Evolutionary conservation across 179 eudicot species (phyloP), one percentile per base, ranked within the genome.

Genomic region (Nepenthes alata): DNA sequence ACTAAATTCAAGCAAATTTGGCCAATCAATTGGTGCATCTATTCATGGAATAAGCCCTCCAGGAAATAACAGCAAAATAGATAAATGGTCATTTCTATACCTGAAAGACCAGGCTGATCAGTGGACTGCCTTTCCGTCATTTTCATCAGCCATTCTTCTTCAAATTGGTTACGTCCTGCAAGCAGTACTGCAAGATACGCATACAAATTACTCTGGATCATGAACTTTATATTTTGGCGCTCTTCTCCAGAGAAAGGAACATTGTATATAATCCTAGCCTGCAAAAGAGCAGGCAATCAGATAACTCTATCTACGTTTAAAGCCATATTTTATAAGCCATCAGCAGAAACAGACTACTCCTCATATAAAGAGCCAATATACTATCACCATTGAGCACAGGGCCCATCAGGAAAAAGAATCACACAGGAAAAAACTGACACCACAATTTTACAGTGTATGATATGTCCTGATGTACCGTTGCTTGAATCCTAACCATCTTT

Each of bases 121-220:
- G 57, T 15, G 37, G 66, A 69, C 51, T 62, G 71, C 57, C 66
- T 65, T 59, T 58, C 68, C 70, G 74, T 68, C 69, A 67, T 67
- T 61, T 59, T 73, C 63, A 37, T 37, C 72, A 81, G 61, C 61
- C 67, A 65, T 70, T 84, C 85, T 69, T 86, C 96, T 71, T 88
- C 89, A 73, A 88, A 82, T 34, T 64, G 81, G 66, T 88, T 88
- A 50, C 88, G 82, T 55, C 74, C 83, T 77, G 86, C 96, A 35
- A 88, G 88, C 57, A 88, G 65, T 62, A 74, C 55, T 50, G 82
- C 79, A 59, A 88, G 85, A 70, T 88, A 84, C 67, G 67, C 73
- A 78, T 82, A 88, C 53, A 81, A 60, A 75, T 88, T 84, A 65
- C 88, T 78, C 68, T 84, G 90, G 65, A 88, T 86, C 81, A 78